These are phyloP conservation scores for Priceomyces carsonii DNA, from an alignment of 805 yeast genomes.

Conservation along the genomic window DNA sequence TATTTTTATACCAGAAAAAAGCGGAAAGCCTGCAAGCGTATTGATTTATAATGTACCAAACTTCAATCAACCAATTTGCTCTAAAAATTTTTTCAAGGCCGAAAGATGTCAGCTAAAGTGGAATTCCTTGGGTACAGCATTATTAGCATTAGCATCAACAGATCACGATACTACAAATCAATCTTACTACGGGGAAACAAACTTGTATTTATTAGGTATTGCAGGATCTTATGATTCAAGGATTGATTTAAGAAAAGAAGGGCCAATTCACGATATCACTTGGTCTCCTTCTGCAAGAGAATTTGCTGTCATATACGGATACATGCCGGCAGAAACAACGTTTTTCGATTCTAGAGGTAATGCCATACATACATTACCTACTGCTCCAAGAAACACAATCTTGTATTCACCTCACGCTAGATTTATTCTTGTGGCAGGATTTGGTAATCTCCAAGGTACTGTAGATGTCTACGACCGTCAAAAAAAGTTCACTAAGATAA, in stretches of 20 bases:
- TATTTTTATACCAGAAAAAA: slow-evolving; percentile 81
- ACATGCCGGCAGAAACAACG: slow-evolving; percentile 95
- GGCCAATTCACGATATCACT: slow-evolving; percentile 95
- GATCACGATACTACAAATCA: slow-evolving; percentile 94
- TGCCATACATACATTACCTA: slow-evolving; percentile 76
- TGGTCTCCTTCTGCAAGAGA: slow-evolving; percentile 98
- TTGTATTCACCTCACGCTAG: slow-evolving; percentile 92
- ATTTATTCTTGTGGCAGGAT: slow-evolving; percentile 91
- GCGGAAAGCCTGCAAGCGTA: slow-evolving; percentile 88
- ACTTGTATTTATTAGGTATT: slow-evolving; percentile 84
- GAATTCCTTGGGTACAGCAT: slow-evolving; percentile 93
- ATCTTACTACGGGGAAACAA: slow-evolving; percentile 96
- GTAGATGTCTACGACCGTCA: slow-evolving; percentile 94
- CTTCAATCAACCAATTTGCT: slow-evolving; percentile 74
- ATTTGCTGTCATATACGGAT: slow-evolving; percentile 96
- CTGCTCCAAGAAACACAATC: slow-evolving; percentile 86
- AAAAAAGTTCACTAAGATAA: slow-evolving; percentile 74
- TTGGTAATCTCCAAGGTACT: slow-evolving; percentile 96
- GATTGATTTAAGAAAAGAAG: slow-evolving; percentile 84
- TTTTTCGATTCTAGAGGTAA: slow-evolving; percentile 95
- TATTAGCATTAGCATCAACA: slow-evolving; percentile 89
- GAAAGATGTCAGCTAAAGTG: slow-evolving; percentile 90
- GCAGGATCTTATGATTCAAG: slow-evolving; percentile 91
- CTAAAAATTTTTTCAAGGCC: slow-evolving; percentile 91
- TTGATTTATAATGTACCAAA: slow-evolving; percentile 80